Percentiles rank a stretch among this genome's conserved stretches.
Conservation (phyloP, 441 rosid species). For the Biscutella laevigata region DNA sequence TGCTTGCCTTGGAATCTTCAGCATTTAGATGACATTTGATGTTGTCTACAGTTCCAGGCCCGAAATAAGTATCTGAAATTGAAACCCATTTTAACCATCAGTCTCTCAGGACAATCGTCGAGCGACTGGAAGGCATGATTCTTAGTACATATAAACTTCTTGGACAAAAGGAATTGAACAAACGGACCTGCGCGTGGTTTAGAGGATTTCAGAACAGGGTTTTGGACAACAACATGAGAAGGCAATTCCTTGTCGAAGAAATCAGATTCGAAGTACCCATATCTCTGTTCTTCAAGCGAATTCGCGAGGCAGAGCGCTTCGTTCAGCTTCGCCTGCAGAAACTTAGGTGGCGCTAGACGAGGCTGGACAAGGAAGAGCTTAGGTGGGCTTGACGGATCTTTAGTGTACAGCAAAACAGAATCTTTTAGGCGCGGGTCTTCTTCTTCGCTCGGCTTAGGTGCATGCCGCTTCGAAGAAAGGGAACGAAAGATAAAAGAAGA, state of each 20-base stretch:
- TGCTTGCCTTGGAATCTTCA: conserved; percentile 61
- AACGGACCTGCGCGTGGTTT: conserved; percentile 56
- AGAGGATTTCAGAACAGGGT: conserved; percentile 53
- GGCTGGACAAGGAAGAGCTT: conserved; percentile 86
- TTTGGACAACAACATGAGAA: conserved; percentile 70
- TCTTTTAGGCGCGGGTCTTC: conserved; percentile 6
- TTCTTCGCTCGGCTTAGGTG: conserved; percentile 14
- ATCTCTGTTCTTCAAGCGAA: conserved; percentile 87
- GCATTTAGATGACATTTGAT: conserved; percentile 53
- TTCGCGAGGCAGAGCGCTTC: conserved; percentile 87
- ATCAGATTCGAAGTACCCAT: conserved; percentile 58
- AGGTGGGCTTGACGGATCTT: conserved; percentile 56
- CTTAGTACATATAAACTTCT: not conserved
- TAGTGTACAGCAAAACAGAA: conserved; percentile 37
- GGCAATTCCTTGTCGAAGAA: conserved; percentile 64
- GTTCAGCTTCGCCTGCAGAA: conserved; percentile 66
- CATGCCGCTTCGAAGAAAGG: conserved; percentile 28
- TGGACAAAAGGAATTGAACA: not conserved
- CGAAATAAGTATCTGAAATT: conserved; percentile 59
- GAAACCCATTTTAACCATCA: conserved; percentile 9
- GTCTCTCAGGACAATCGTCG: conserved; percentile 16
- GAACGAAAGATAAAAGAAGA: conserved; percentile 19
- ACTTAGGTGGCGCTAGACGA: conserved; percentile 47
- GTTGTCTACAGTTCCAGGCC: conserved; percentile 63
- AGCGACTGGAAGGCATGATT: conserved; percentile 16